phyloP scores from a whole-genome alignment of 202 grass and related monocot genomes.

The Saccharum hybrid region DNA sequence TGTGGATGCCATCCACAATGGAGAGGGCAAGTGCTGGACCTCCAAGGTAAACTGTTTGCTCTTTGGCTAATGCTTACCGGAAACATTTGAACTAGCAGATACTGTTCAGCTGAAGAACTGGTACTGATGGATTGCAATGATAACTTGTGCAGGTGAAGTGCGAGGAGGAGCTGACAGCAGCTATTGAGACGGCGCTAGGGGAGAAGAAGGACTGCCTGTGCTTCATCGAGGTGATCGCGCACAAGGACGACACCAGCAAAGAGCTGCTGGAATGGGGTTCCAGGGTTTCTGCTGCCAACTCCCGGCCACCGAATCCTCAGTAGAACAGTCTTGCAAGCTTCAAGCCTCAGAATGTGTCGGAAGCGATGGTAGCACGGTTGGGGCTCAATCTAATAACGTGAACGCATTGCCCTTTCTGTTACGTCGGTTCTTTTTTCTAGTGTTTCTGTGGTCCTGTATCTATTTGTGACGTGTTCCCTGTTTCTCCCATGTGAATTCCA shows the following conservation, averaged over 20 bases:
- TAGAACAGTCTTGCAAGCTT: constrained; percentile 24
- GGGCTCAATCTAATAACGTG: constrained; percentile 40
- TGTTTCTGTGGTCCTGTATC: constrained; percentile 34
- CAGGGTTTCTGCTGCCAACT: constrained; percentile 82
- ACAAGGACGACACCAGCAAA: constrained; percentile 93
- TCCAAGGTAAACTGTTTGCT: constrained; percentile 46
- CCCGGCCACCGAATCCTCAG: constrained; percentile 79
- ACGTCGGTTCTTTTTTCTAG: neutral
- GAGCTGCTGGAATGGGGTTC: constrained; percentile 94
- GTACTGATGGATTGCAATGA: neutral
- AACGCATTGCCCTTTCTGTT: constrained; percentile 12
- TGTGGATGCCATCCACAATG: constrained; percentile 79
- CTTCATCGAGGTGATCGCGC: constrained; percentile 82
- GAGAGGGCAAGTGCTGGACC: constrained; percentile 83
- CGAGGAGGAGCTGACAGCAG: constrained; percentile 74
- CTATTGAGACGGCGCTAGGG: constrained; percentile 54
- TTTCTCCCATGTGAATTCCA: neutral
- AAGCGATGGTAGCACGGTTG: neutral
- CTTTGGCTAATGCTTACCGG: too few species aligned
- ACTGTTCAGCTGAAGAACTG: neutral
- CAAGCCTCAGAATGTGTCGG: neutral
- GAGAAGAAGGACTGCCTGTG: constrained; percentile 69
- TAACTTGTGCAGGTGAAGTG: constrained; percentile 60
- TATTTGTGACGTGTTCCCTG: constrained; percentile 18
- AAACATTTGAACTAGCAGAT: neutral